Evolutionary conservation across 2,329 filamentous ascomycete genomes (phyloP).

Genomic region (Thelonectria rubi): DNA sequence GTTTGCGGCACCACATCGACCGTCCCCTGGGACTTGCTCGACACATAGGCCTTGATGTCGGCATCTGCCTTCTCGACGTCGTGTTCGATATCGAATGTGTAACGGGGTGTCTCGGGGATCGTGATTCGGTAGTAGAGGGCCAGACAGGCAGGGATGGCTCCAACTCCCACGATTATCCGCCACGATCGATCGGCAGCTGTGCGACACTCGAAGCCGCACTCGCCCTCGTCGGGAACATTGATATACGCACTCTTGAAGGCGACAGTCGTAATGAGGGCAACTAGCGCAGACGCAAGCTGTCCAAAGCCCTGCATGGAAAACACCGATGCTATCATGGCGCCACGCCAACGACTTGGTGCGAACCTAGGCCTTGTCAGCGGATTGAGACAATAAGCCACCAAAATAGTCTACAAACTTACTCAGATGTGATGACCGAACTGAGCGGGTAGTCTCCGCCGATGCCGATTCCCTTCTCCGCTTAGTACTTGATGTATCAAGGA

Average conservation of each 20-base stretch:
- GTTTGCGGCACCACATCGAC: slow-evolving; percentile 60
- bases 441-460: slow-evolving; percentile 87
- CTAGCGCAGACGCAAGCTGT: slow-evolving; percentile 76
- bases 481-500: slow-evolving; percentile 13
- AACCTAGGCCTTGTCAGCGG: slow-evolving; percentile 60
- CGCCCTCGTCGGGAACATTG: slow-evolving; percentile 49
- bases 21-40: slow-evolving; percentile 57
- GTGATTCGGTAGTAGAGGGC: slow-evolving; percentile 88
- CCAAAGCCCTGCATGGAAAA: slow-evolving; percentile 88
- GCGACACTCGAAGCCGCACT: slow-evolving; percentile 71
- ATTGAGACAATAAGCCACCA: slow-evolving; percentile 20
- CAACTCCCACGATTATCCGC: slow-evolving; percentile 83
- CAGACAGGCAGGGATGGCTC: slow-evolving; percentile 78
- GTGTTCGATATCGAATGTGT: slow-evolving; percentile 81
- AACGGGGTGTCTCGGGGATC: slow-evolving; percentile 84
- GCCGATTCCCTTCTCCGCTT: slow-evolving; percentile 65
- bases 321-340: slow-evolving; percentile 83
- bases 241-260: slow-evolving; percentile 67
- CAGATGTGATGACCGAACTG: slow-evolving; percentile 81
- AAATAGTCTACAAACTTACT: slow-evolving; percentile 54
- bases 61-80: slow-evolving; percentile 79
- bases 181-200: slow-evolving; percentile 81
- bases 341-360: slow-evolving; percentile 82
- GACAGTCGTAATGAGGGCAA: slow-evolving; percentile 73
- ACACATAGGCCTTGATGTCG: slow-evolving; percentile 71